Conservation (phyloP, 2,329 filamentous ascomycete genomes). For the Trichoderma lentiforme region DNA sequence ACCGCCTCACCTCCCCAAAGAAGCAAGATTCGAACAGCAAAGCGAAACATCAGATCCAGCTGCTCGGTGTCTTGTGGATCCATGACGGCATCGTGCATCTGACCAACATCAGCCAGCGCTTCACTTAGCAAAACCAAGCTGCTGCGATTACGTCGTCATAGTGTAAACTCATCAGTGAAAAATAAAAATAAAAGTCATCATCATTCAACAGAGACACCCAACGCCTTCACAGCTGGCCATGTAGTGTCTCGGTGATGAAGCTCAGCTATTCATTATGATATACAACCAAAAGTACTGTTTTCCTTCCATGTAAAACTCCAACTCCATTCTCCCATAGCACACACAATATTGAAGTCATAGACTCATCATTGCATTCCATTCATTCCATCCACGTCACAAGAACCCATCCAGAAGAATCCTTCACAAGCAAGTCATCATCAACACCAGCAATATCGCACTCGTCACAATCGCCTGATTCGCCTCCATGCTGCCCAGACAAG, state of each 20-base stretch:
- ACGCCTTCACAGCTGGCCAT: neutral
- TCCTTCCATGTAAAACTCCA: neutral
- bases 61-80: slow-evolving; percentile 9
- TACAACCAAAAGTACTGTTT: neutral
- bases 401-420: neutral
- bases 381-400: neutral
- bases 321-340: neutral
- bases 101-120: neutral
- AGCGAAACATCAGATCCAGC: neutral
- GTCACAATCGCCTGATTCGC: neutral
- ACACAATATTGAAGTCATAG: neutral
- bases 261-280: neutral
- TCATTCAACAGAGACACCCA: neutral
- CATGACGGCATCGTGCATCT: slow-evolving; percentile 18
- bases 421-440: slow-evolving; percentile 2
- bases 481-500: neutral
- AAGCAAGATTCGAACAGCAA: neutral
- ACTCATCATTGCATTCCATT: neutral
- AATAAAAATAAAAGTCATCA: neutral
- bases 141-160: neutral
- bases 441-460: neutral
- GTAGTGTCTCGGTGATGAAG: neutral
- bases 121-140: neutral
- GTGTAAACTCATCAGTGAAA: neutral
- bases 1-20: neutral